Evolutionary conservation across 116 monocot species (phyloP).

Genomic region (Dioscorea cayenensis): DNA sequence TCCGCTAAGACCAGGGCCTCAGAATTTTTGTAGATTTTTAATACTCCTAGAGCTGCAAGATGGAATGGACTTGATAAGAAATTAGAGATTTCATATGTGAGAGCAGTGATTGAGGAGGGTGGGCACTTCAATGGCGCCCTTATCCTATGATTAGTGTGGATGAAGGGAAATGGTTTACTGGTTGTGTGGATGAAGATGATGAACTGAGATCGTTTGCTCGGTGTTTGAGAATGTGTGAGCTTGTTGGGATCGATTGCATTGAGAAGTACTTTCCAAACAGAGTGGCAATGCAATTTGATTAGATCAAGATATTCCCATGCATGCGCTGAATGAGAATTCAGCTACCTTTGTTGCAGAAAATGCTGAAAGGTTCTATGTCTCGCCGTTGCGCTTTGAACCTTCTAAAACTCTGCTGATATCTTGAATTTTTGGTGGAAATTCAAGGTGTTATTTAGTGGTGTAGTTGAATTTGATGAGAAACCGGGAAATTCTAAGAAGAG

Average conservation of each 20-base stretch:
- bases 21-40: slow-evolving; percentile 6
- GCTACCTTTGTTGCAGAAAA: slow-evolving; percentile 24
- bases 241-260: slow-evolving; percentile 46
- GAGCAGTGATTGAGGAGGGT: slow-evolving; percentile 19
- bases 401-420: slow-evolving; percentile 19
- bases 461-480: not conserved
- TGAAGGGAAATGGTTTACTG: slow-evolving; percentile 25
- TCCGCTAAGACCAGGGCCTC: slow-evolving; percentile 22
- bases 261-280: slow-evolving; percentile 61
- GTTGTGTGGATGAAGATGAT: slow-evolving; percentile 11
- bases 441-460: slow-evolving; percentile 1
- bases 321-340: slow-evolving; percentile 20
- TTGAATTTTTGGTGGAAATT: slow-evolving; percentile 25
- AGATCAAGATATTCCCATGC: slow-evolving; percentile 48
- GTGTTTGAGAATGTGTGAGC: slow-evolving; percentile 38
- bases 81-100: slow-evolving; percentile 19
- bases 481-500: not conserved
- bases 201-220: slow-evolving; percentile 23
- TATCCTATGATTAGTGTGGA: slow-evolving; percentile 22
- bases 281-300: slow-evolving; percentile 59
- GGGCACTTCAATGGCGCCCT: slow-evolving; percentile 52
- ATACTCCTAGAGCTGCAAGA: slow-evolving; percentile 35
- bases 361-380: slow-evolving; percentile 8
- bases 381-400: slow-evolving; percentile 14
- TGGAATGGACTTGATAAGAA: slow-evolving; percentile 50